Evolutionary conservation across 2,329 filamentous ascomycete genomes (phyloP).

Genomic region (Phyllosticta capitalensis): DNA sequence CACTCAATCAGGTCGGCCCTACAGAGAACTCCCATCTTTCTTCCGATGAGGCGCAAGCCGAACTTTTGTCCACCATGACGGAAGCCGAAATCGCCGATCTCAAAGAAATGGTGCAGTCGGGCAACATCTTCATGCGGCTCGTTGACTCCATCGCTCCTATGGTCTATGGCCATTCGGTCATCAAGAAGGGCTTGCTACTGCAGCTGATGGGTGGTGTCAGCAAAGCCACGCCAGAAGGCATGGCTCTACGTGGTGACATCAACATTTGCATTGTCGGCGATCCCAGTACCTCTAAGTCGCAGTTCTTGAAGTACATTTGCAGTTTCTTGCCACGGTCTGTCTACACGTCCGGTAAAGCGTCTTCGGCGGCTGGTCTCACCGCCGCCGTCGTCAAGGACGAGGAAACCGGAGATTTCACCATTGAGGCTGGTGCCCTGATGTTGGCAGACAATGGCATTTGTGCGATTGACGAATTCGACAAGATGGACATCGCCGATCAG

Average conservation of each 20-base stretch:
- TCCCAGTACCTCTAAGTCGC: conserved; percentile 92
- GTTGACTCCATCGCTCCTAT: conserved; percentile 93
- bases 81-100: conserved; percentile 83
- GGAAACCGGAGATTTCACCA: conserved; percentile 97
- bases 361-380: conserved; percentile 92
- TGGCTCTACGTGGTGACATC: conserved; percentile 93
- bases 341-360: conserved; percentile 96
- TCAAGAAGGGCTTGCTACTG: conserved; percentile 91
- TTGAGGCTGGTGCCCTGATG: conserved; percentile 97
- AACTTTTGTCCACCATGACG: conserved; percentile 78
- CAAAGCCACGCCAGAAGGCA: conserved; percentile 86
- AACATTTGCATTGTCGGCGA: conserved; percentile 98
- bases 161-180: conserved; percentile 93
- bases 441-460: conserved; percentile 94
- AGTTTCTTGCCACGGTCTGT: conserved; percentile 93
- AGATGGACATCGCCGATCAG: conserved; percentile 96
- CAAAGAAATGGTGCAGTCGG: conserved; percentile 84
- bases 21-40: conserved; percentile 47
- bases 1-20: conserved; percentile 63
- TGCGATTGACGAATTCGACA: conserved; percentile 98
- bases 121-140: conserved; percentile 86
- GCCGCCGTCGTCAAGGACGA: conserved; percentile 96
- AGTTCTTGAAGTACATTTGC: conserved; percentile 97
- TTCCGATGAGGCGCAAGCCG: conserved; percentile 79
- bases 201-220: conserved; percentile 94